Conservation (phyloP, 495 filamentous ascomycete species). For the Hypoxylon lienhwacheense region DNA sequence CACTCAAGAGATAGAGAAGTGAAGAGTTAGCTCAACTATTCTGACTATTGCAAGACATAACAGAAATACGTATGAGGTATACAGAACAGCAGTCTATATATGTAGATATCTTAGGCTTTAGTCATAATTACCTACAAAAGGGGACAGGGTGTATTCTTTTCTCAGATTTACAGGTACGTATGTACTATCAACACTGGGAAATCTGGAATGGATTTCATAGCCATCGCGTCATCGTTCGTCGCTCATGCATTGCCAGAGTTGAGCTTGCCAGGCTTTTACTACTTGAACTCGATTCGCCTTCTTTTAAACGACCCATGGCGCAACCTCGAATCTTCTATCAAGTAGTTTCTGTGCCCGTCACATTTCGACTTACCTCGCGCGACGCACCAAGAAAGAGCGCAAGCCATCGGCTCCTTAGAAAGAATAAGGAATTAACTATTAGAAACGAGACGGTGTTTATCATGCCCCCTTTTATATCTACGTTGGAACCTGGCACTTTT, state of each 20-base stretch:
- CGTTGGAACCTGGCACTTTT: background rate
- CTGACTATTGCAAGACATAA: too few species aligned
- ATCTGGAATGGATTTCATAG: background rate
- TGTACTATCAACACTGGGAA: background rate
- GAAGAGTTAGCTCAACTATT: too few species aligned
- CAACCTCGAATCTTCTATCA: background rate
- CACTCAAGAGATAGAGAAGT: too few species aligned
- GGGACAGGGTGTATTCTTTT: too few species aligned
- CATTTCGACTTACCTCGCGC: background rate
- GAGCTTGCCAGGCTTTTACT: constrained; percentile 10
- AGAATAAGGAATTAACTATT: background rate
- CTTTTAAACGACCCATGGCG: constrained; percentile 5
- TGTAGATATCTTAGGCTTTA: too few species aligned
- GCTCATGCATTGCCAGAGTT: constrained; percentile 8
- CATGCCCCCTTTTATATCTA: constrained; percentile 30
- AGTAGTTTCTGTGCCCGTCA: constrained; percentile 15
- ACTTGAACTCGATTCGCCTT: constrained; percentile 24
- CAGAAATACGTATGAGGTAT: too few species aligned
- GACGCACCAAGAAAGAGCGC: background rate
- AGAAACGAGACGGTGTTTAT: background rate
- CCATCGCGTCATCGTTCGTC: constrained; percentile 29
- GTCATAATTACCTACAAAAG: too few species aligned
- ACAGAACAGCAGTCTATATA: too few species aligned
- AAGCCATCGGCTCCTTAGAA: constrained; percentile 1
- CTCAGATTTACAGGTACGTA: too few species aligned